Conservation (phyloP, 2,329 filamentous ascomycete genomes). For the Curvularia spicifera region DNA sequence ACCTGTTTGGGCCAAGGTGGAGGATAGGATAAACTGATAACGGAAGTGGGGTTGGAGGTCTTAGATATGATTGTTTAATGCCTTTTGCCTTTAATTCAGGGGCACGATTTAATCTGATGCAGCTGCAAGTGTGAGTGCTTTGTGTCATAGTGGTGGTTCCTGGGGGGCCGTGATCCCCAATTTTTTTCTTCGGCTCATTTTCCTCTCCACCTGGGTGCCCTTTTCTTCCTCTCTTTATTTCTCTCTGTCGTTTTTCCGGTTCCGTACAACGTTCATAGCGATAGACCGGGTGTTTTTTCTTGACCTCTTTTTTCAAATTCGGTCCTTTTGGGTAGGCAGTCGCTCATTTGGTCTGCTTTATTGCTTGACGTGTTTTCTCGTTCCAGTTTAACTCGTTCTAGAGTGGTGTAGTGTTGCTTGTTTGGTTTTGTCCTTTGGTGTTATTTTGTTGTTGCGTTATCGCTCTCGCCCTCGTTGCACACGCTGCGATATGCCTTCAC, state of each 20-base stretch:
- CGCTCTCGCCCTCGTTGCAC: background rate
- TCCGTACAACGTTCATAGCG: background rate
- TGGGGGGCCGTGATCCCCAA: background rate
- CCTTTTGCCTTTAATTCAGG: background rate
- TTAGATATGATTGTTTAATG: background rate
- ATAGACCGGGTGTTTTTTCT: background rate
- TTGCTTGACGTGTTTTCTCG: background rate
- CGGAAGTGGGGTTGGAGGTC: background rate
- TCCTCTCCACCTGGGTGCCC: background rate
- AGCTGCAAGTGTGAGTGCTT: background rate
- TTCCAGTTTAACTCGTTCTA: background rate
- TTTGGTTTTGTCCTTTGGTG: background rate
- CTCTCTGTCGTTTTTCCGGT: background rate
- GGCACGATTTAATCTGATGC: background rate
- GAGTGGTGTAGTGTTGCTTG: background rate
- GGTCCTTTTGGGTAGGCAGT: background rate
- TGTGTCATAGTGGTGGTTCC: background rate
- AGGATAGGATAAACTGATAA: background rate
- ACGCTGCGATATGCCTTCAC: constrained; percentile 10
- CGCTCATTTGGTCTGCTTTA: background rate
- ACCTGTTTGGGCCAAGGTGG: background rate
- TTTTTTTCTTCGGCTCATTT: background rate
- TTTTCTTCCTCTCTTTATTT: background rate
- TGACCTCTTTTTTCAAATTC: background rate
- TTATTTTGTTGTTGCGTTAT: background rate